Conservation (phyloP, 2,329 filamentous ascomycete genomes). For the Alternaria alternata region DNA sequence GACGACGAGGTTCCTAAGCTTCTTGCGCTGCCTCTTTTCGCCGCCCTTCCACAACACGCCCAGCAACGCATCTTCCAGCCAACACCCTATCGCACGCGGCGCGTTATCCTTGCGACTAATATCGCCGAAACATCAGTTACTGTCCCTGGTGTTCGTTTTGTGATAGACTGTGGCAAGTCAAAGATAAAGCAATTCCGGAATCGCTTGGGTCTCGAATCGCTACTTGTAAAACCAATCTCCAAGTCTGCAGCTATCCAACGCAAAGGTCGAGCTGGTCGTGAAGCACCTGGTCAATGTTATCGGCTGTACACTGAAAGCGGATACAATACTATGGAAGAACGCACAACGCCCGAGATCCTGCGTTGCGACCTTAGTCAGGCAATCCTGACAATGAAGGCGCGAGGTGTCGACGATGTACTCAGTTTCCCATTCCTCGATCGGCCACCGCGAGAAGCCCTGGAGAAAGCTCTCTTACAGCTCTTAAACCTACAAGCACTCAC, state of each 20-base stretch:
- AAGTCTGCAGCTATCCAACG: constrained; percentile 93
- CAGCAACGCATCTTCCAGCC: constrained; percentile 88
- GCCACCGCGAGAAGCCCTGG: constrained; percentile 78
- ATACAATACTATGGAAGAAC: constrained; percentile 73
- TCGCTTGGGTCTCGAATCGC: constrained; percentile 84
- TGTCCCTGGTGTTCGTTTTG: constrained; percentile 88
- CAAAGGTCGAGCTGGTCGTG: constrained; percentile 89
- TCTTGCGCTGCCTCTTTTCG: constrained; percentile 81
- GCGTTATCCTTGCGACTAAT: constrained; percentile 92
- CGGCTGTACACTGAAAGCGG: constrained; percentile 84
- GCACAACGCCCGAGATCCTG: constrained; percentile 87
- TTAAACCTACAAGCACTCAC: constrained; percentile 79
- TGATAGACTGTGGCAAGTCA: constrained; percentile 91
- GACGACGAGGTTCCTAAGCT: constrained; percentile 76
- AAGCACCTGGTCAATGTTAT: constrained; percentile 88
- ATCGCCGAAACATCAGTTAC: constrained; percentile 99
- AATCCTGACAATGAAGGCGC: constrained; percentile 90
- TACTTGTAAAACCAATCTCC: constrained; percentile 89
- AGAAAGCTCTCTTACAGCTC: constrained; percentile 83
- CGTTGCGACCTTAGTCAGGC: constrained; percentile 88
- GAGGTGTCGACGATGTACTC: constrained; percentile 82
- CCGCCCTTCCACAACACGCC: constrained; percentile 83
- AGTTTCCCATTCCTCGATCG: constrained; percentile 85
- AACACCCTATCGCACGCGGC: constrained; percentile 76
- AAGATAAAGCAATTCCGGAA: constrained; percentile 93